Evolutionary conservation across 805 yeast species (phyloP), one percentile per base, ranked within the genome.

Genomic region (Yarrowia keelungensis): DNA sequence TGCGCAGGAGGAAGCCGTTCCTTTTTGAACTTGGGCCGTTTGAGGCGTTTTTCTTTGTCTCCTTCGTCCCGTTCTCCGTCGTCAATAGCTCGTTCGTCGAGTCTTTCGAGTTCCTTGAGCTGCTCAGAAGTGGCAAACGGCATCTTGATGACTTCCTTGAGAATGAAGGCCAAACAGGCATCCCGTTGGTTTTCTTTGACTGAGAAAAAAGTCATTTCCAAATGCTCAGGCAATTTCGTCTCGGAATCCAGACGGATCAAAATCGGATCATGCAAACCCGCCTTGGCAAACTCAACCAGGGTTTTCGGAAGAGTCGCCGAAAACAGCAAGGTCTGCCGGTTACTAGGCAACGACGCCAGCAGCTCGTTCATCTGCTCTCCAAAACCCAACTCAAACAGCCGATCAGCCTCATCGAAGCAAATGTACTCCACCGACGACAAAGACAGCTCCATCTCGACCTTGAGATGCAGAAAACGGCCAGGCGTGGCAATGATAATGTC

Each of bases 401-500:
- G 85, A 82, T 94, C 99, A 43, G 98, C 98, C 81, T 94, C 99
- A 80, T 94, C 99, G 77, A 94, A 94, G 0, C 93, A 97, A 53
- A 93, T 89, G 75, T 90, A 94, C 77, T 95, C 97, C 16, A 95
- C 86, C 2, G 91, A 84, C 72, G 85, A 86, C 78, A 95, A 83
- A 75, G 92, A 97, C 68, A 95, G 81, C 70, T 86, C 86, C 99
- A 95, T 95, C 80, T 95, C 99, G 36, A 94, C 93, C 77, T 94
- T 91, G 76, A 95, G 84, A 84, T 95, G 99, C 79, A 94, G 79
- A 75, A 95, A 95, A 79, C 99, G 85, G 78, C 99, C 99, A 0
- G 99, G 99, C 0, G 99, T 95, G 22, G 98, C 98, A 69, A 95
- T 89, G 47, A 95, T 84, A 43, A 96, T 88, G 81, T 95, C 99